These are phyloP conservation scores for Noccaea bulbosa DNA, from an alignment of 345 rosid genomes.

Conservation along the genomic window DNA sequence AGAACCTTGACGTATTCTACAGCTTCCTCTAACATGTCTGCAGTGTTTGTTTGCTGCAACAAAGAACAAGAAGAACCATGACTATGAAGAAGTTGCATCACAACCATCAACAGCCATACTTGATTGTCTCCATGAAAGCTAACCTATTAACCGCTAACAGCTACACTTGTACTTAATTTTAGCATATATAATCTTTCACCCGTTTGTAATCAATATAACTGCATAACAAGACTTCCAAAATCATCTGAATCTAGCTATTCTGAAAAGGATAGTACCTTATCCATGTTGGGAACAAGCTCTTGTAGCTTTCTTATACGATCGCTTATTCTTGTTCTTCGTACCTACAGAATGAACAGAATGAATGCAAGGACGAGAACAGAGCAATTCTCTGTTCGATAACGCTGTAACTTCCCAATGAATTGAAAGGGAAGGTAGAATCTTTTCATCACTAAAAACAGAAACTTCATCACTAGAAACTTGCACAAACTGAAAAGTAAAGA, in stretches of 20 bases:
- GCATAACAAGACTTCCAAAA: conserved; percentile 13
- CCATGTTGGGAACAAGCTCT: conserved; percentile 90
- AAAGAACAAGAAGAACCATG: conserved; percentile 16
- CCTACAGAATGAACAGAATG: too few species aligned
- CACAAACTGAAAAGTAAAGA: not conserved
- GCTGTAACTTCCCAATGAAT: not conserved
- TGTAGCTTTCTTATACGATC: conserved; percentile 56
- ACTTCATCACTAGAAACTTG: not conserved
- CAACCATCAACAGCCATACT: not conserved
- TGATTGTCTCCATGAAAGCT: not conserved
- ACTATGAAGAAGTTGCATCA: too few species aligned
- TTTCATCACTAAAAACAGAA: not conserved
- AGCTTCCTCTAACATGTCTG: conserved; percentile 87
- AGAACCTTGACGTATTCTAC: conserved; percentile 75
- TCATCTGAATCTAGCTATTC: not conserved
- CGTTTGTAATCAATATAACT: not conserved
- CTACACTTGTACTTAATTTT: not conserved
- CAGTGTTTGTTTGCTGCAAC: conserved; percentile 86
- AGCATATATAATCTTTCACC: not conserved
- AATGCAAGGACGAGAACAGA: conserved; percentile 11
- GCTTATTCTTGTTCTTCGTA: conserved; percentile 76
- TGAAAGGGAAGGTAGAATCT: not conserved
- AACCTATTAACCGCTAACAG: not conserved
- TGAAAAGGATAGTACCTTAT: conserved; percentile 53
- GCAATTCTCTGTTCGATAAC: not conserved